Conservation (phyloP, 2,329 filamentous ascomycete genomes). For the Pseudogymnoascus sp. region DNA sequence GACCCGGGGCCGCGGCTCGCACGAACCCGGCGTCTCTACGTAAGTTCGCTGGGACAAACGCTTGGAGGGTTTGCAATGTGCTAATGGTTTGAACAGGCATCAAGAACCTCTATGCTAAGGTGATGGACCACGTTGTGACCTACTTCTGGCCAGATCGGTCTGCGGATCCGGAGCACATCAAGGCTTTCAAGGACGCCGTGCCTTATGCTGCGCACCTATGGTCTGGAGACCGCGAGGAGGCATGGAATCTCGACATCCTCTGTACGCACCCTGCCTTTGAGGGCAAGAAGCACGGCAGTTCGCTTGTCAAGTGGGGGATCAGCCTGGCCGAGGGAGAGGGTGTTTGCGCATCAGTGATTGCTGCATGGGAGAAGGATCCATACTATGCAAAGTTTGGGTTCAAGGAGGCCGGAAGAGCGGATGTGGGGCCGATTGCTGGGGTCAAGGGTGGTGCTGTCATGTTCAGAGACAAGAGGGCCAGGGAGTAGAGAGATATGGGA, state of each 20-base stretch:
- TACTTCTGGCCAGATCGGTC: slow-evolving; percentile 22
- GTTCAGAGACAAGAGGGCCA: slow-evolving; percentile 20
- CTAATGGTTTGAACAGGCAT: slow-evolving; percentile 3
- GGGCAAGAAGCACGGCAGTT: slow-evolving; percentile 30
- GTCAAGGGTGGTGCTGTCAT: slow-evolving; percentile 29
- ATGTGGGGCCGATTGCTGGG: slow-evolving; percentile 26
- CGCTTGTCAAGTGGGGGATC: slow-evolving; percentile 37
- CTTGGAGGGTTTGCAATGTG: slow-evolving; percentile 19
- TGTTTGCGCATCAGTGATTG: slow-evolving; percentile 34
- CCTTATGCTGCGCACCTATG: slow-evolving; percentile 25
- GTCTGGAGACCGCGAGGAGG: slow-evolving; percentile 26
- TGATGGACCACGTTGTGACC: slow-evolving; percentile 14
- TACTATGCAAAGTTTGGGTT: slow-evolving; percentile 33
- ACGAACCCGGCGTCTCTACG: not conserved
- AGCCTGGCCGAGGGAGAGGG: slow-evolving; percentile 31
- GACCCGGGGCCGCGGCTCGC: slow-evolving; percentile 12
- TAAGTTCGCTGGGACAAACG: not conserved
- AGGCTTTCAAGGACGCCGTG: slow-evolving; percentile 19
- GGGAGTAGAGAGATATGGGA: not conserved
- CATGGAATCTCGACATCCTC: slow-evolving; percentile 34
- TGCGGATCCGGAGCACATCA: slow-evolving; percentile 17
- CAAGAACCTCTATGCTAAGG: not conserved
- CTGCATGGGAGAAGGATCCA: slow-evolving; percentile 32
- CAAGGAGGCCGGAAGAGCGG: slow-evolving; percentile 28
- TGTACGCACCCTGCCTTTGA: slow-evolving; percentile 36